Base-by-base conservation (phyloP, 768 basidiomycete genomes). In the Tricholoma bakamatsutake region DNA sequence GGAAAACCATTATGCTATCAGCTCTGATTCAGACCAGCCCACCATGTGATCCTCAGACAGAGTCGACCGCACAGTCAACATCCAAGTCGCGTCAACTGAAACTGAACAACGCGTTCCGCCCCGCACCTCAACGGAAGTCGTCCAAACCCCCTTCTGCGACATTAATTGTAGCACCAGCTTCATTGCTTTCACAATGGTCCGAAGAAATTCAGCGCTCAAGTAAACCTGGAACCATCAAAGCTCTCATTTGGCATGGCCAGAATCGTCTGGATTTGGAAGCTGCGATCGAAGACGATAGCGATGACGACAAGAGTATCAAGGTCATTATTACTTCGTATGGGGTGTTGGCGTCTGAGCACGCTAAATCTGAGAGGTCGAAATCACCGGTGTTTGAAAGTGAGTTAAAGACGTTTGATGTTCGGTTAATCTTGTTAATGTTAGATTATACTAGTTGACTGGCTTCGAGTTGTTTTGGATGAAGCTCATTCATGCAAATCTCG, bases 401-500 rank as follows among this genome's bases (percentile, higher is more conserved):
- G 80, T 67, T 8, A 1, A 27, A 33, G 10, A 31, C 11, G 18
- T 58, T 50, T 49, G 17, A 27, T 18, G n/a, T 54, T 15, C 15
- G 17, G 10, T 50, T 49, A 24, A 50, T 4, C 3, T 46, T 11
- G 17, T 39, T 57, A 24, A 51, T 55, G 21, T 30, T 59, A 21
- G 60, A 46, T 42, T 34, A 53, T 47, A 30, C 5, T 56, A 93
- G 91, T 86, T 39, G 80, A 87, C 58, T 94, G 90, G 90, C 75
- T 90, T 52, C 79, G 89, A 51, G 79, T 92, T 13, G 81, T 96
- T 33, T 78, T 95, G 7, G 96, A 98, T 64, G 96, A 98, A 70
- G 96, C 96, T 2, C 96, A 98, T 69, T 84, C 90, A 58, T 94
- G 92, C 75, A 98, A 97, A 71, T 93, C 90, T 11, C 80, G 95